Evolutionary conservation across 1,139 yeast species (phyloP).

Genomic region (Zygosaccharomyces sapae): DNA sequence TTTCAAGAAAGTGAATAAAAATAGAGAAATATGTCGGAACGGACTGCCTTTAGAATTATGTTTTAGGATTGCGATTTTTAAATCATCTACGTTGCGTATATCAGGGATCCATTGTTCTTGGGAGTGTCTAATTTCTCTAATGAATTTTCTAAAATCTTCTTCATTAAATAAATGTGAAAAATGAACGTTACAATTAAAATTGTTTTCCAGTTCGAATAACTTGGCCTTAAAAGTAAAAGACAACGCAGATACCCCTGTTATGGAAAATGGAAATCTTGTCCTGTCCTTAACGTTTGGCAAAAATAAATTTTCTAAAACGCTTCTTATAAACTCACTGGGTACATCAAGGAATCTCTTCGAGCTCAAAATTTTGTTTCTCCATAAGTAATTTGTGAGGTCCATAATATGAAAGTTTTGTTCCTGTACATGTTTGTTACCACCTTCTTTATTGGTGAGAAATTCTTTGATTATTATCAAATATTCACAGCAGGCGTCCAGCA

Average conservation of each 20-base stretch:
- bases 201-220: slow-evolving; percentile 16
- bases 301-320: slow-evolving; percentile 40
- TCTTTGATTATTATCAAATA: slow-evolving; percentile 46
- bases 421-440: slow-evolving; percentile 28
- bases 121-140: slow-evolving; percentile 34
- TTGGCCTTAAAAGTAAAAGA: slow-evolving; percentile 38
- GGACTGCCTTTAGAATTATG: slow-evolving; percentile 32
- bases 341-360: slow-evolving; percentile 41
- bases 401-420: slow-evolving; percentile 53
- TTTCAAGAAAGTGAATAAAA: slow-evolving; percentile 46
- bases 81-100: slow-evolving; percentile 38
- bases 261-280: slow-evolving; percentile 44
- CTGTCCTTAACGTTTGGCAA: slow-evolving; percentile 36
- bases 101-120: slow-evolving; percentile 19
- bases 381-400: slow-evolving; percentile 57
- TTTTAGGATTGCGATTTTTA: slow-evolving; percentile 40
- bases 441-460: slow-evolving; percentile 27
- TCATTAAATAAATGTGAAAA: slow-evolving; percentile 10
- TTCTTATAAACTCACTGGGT: slow-evolving; percentile 38
- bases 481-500: slow-evolving; percentile 38
- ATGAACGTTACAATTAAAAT: slow-evolving; percentile 4
- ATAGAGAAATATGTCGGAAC: slow-evolving; percentile 43
- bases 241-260: slow-evolving; percentile 56
- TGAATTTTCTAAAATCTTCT: slow-evolving; percentile 11
- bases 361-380: slow-evolving; percentile 53